phyloP scores from a whole-genome alignment of 495 filamentous ascomycete species.

The Talaromyces trachyspermus region DNA sequence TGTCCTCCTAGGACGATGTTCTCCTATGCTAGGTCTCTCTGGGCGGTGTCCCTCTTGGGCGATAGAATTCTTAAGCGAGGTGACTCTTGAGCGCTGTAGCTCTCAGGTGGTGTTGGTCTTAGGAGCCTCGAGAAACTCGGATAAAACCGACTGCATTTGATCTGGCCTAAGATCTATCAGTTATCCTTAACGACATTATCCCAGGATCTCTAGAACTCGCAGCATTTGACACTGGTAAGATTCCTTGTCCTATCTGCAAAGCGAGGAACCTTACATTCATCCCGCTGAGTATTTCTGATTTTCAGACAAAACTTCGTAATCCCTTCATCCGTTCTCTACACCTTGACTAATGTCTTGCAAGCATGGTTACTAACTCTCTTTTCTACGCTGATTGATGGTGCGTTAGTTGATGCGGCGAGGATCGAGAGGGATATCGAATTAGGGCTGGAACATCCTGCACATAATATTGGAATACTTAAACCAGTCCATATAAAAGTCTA shows the following conservation, averaged over 20 bases:
- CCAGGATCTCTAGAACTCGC: too few relatives aligned
- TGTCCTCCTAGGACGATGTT: neutral
- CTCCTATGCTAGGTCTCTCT: neutral
- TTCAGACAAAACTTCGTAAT: constrained; percentile 1
- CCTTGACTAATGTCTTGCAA: neutral
- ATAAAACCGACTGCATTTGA: too few relatives aligned
- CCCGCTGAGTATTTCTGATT: constrained; percentile 3
- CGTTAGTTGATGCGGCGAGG: constrained; percentile 54
- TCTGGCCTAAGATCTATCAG: too few relatives aligned
- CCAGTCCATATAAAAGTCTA: constrained; percentile 4
- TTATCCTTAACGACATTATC: too few relatives aligned
- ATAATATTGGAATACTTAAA: neutral
- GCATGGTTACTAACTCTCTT: too few relatives aligned
- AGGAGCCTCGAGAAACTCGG: neutral
- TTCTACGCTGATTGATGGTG: constrained; percentile 77
- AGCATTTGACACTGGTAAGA: constrained; percentile 1
- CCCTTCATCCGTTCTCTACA: neutral
- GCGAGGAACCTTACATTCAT: constrained; percentile 6
- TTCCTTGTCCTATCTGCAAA: constrained; percentile 7
- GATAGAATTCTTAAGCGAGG: neutral
- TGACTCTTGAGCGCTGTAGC: constrained; percentile 1
- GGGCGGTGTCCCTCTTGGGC: constrained; percentile 1
- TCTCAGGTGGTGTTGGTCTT: neutral
- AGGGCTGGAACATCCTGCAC: constrained; percentile 66
- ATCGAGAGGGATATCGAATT: constrained; percentile 67